Evolutionary conservation across 331 rosid genomes (phyloP), one percentile per base, ranked within the genome.

Genomic region (Pyrus hybrid): DNA sequence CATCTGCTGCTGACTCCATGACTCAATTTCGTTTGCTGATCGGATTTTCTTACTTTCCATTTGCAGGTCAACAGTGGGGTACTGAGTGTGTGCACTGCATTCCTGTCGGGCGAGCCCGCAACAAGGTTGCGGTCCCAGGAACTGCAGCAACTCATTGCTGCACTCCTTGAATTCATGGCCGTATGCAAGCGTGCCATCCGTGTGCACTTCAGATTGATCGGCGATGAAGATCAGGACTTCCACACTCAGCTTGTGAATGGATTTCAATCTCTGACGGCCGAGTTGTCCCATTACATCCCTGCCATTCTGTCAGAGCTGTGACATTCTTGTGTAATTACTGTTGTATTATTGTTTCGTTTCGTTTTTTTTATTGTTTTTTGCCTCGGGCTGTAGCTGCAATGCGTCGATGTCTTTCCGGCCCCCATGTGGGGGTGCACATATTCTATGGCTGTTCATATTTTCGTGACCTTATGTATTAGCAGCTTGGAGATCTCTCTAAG

Each of bases 181-280:
- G 99, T 94, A 18, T 94, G 99, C 85, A 94, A 92, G 80, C 99
- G 99, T 12, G 99, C 99, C 17, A 94, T 94, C 76, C 90, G 99
- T 2, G 97, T 94, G 16, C 99, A 94, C 80, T 85, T 90, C 82
- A 87, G 99, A 79, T 75, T 94, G 80, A 94, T 94, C 23, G 99
- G 99, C 16, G 99, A 94, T 81, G 99, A 94, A 76, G 99, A 94
- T 81, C 97, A 94, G 75, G 99, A 94, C 68, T 94, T 94, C 88
- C 99, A 94, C 79, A 94, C 99, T 2, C 97, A 94, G 80, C 97
- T 94, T 53, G 99, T 92, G 71, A 94, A 94, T 49, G 97, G 97
- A 35, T 94, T 94, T 77, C 99, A 94, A 77, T 94, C 99, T 9
- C 76, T 94, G 17, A 94, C 99, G 13, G 99, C 99, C 0, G 99